A percentile compares a stretch with the other conserved stretches of the same genome.
phyloP scores from a whole-genome alignment of 257 asterid genomes.

The Nicotiana obtusifolia region DNA sequence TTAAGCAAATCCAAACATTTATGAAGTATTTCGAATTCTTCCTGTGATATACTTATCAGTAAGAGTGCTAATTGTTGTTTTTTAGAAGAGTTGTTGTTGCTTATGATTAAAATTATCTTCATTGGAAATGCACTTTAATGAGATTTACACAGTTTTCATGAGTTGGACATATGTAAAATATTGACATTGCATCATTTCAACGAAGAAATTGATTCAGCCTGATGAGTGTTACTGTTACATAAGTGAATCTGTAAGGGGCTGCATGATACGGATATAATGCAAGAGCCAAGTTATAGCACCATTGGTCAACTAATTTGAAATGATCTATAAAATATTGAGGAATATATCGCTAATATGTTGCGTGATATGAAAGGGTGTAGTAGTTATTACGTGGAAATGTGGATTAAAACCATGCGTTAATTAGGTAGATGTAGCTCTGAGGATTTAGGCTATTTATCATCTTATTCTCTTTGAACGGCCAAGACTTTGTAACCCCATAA shows the following conservation, averaged over 20 bases:
- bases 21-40: neutral
- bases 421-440: neutral
- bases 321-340: neutral
- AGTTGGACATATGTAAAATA: neutral
- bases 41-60: neutral
- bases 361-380: neutral
- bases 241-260: neutral
- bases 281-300: neutral
- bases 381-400: neutral
- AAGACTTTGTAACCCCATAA: neutral
- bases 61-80: neutral
- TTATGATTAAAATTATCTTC: neutral
- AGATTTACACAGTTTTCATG: neutral
- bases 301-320: neutral
- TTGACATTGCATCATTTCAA: slow-evolving; percentile 4
- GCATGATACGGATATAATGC: neutral
- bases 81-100: neutral
- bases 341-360: neutral
- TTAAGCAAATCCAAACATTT: neutral
- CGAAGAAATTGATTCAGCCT: neutral
- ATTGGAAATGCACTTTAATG: neutral
- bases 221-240: neutral
- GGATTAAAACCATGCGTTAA: neutral
- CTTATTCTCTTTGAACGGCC: neutral
- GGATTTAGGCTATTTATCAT: neutral